These are phyloP conservation scores for Hawksworthiomyces lignivorus DNA, from an alignment of 2,329 filamentous ascomycete genomes.

Conservation along the genomic window DNA sequence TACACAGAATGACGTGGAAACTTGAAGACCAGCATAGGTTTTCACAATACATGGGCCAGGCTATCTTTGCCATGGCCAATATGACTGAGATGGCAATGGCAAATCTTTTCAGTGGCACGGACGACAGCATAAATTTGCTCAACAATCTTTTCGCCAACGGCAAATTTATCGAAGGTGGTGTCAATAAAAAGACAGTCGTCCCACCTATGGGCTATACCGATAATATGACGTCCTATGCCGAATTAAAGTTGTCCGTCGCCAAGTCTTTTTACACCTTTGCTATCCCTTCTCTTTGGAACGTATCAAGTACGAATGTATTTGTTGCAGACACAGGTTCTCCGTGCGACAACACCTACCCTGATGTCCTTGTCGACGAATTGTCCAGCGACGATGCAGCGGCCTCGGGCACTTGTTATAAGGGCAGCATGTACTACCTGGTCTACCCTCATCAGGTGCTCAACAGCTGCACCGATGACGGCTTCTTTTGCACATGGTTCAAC, in stretches of 20 bases:
- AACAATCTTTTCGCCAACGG: slow-evolving; percentile 21
- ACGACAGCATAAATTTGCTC: slow-evolving; percentile 18
- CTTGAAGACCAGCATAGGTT: slow-evolving; percentile 19
- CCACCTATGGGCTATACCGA: too few species aligned
- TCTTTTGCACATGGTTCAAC: slow-evolving; percentile 16
- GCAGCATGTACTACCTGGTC: slow-evolving; percentile 25
- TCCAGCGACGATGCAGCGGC: slow-evolving; percentile 15
- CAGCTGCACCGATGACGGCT: too few species aligned
- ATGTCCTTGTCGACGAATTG: slow-evolving; percentile 16
- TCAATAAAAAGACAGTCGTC: too few species aligned
- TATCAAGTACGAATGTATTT: slow-evolving; percentile 21
- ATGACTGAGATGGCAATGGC: slow-evolving; percentile 11
- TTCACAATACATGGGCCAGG: slow-evolving; percentile 21
- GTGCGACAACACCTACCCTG: slow-evolving; percentile 19
- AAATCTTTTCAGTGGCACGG: slow-evolving; percentile 19
- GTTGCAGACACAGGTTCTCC: slow-evolving; percentile 24
- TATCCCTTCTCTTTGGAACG: slow-evolving; percentile 25
- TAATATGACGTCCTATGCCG: too few species aligned
- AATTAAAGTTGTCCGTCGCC: not conserved
- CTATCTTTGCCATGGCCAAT: slow-evolving; percentile 20
- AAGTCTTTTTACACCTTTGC: slow-evolving; percentile 23
- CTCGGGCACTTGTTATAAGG: slow-evolving; percentile 20
- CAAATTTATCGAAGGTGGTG: slow-evolving; percentile 17
- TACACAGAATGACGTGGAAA: too few species aligned
- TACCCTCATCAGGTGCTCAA: slow-evolving; percentile 17